Conservation (phyloP, 257 asterid genomes). For the Primulina eburnea region DNA sequence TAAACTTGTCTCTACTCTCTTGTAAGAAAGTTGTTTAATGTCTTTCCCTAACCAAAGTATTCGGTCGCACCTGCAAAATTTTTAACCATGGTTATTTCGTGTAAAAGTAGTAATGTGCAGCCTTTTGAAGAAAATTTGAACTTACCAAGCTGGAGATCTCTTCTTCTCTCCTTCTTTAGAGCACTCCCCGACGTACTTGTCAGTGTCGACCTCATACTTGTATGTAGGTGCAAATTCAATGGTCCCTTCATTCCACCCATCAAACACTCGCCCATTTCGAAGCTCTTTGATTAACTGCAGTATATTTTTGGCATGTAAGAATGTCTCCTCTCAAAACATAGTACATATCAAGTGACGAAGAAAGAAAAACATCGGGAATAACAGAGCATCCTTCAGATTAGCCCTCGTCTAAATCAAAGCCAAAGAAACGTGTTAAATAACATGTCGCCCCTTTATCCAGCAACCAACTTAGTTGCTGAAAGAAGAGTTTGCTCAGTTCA, state of each 20-base stretch:
- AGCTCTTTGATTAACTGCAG: constrained; percentile 74
- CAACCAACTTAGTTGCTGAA: too few species aligned
- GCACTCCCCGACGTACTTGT: constrained; percentile 61
- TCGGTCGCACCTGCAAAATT: constrained; percentile 79
- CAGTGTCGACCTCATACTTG: constrained; percentile 74
- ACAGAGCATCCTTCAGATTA: background rate
- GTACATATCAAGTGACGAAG: background rate
- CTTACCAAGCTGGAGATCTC: constrained; percentile 96
- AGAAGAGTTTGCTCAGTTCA: too few species aligned
- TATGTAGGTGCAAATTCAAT: constrained; percentile 89
- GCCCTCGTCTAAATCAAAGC: background rate
- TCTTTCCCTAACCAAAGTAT: constrained; percentile 90
- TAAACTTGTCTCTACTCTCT: constrained; percentile 56
- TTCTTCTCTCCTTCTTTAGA: constrained; percentile 84
- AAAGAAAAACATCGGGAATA: background rate
- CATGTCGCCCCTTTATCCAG: too few species aligned
- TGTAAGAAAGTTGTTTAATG: constrained; percentile 65
- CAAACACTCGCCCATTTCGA: constrained; percentile 68
- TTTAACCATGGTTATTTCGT: background rate
- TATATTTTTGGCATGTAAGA: constrained; percentile 16
- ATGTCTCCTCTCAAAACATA: constrained; percentile 1
- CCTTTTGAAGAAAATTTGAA: background rate
- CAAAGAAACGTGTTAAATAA: too few species aligned
- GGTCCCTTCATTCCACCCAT: constrained; percentile 89
- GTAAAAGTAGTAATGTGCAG: background rate